Conservation (phyloP, 106 monocot species). For the Phalaenopsis aphrodite region DNA sequence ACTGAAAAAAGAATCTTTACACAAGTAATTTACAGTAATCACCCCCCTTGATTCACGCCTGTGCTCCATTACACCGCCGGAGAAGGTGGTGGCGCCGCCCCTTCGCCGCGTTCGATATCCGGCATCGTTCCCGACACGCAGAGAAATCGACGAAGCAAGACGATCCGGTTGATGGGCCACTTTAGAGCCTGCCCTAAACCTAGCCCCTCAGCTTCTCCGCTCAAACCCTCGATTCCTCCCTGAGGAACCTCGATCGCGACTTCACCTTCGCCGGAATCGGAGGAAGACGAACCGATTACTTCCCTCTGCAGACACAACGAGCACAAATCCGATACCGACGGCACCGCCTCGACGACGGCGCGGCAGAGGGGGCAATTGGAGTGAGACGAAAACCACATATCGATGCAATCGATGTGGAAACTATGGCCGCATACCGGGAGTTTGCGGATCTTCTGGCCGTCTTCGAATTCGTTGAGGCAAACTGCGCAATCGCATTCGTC, state of each 20-base stretch:
- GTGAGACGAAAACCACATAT: no score
- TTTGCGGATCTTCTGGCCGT: constrained; percentile 30
- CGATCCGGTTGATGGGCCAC: no score
- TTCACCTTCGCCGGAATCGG: no score
- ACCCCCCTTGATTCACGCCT: neutral
- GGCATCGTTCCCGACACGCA: no score
- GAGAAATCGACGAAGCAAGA: no score
- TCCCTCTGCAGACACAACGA: neutral
- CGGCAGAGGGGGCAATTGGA: constrained; percentile 11
- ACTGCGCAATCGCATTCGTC: constrained; percentile 30
- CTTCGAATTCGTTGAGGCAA: constrained; percentile 37
- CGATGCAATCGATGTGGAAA: no score
- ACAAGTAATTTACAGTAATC: neutral
- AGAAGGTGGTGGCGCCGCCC: neutral
- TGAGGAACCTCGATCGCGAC: neutral
- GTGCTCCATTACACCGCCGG: neutral
- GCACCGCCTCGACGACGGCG: constrained; percentile 15
- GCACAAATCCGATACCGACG: neutral
- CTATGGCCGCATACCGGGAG: constrained; percentile 24
- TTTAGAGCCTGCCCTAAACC: neutral
- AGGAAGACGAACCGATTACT: neutral
- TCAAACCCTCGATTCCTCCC: neutral
- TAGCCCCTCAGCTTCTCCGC: neutral
- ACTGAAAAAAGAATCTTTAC: neutral
- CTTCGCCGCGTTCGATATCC: neutral